Conservation (phyloP, 2,329 filamentous ascomycete genomes). For the Hypoxylon sp. region DNA sequence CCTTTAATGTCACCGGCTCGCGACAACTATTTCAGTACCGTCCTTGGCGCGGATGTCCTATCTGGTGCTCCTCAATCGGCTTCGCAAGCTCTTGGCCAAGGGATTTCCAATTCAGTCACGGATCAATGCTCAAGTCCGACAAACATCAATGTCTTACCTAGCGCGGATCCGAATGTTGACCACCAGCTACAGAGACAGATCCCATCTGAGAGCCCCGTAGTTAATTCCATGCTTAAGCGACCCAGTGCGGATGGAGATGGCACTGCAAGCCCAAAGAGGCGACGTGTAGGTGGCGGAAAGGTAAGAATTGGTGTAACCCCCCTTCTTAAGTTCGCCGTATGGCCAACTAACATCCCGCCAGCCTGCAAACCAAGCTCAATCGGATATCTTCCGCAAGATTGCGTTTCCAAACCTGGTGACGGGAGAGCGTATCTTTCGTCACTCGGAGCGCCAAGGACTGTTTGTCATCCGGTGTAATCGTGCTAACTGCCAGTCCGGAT, state of each 20-base stretch:
- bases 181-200: slow-evolving; percentile 37
- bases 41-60: slow-evolving; percentile 35
- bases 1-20: slow-evolving; percentile 40
- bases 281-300: slow-evolving; percentile 38
- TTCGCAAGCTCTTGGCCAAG: slow-evolving; percentile 10
- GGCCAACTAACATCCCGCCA: slow-evolving; percentile 25
- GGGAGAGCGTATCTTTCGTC: slow-evolving; percentile 50
- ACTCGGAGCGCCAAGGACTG: slow-evolving; percentile 43
- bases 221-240: slow-evolving; percentile 35
- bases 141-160: slow-evolving; percentile 28
- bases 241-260: slow-evolving; percentile 25
- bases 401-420: slow-evolving; percentile 48
- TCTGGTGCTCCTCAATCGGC: slow-evolving; percentile 11
- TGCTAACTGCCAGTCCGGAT: slow-evolving; percentile 39
- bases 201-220: slow-evolving; percentile 32
- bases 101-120: slow-evolving; percentile 8
- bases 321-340: neutral
- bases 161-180: slow-evolving; percentile 28
- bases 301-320: slow-evolving; percentile 22
- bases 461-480: slow-evolving; percentile 50
- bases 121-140: slow-evolving; percentile 20
- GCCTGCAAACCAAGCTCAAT: slow-evolving; percentile 19
- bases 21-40: slow-evolving; percentile 43
- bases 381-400: slow-evolving; percentile 44
- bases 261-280: slow-evolving; percentile 39